Conservation (phyloP, 306 rosid species). For the Dryas drummondii region DNA sequence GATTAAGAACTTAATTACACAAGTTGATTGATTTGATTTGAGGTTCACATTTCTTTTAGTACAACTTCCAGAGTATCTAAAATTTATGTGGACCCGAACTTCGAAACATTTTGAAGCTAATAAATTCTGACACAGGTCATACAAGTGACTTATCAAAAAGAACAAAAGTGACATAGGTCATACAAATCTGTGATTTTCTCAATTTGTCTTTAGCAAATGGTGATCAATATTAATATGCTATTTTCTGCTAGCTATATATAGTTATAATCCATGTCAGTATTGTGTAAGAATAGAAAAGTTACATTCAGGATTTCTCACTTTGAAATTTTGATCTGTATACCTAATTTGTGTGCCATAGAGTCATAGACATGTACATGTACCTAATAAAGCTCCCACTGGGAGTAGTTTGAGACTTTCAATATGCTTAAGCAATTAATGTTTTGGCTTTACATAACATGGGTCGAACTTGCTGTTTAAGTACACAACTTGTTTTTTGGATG, state of each 20-base stretch:
- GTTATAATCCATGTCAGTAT: not conserved
- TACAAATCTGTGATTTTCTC: not conserved
- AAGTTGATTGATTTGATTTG: not conserved
- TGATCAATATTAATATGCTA: not conserved
- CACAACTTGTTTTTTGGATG: not conserved
- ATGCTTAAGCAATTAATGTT: not conserved
- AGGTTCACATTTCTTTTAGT: not conserved
- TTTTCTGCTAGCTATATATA: not conserved
- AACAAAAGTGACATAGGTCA: not conserved
- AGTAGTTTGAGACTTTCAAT: not conserved
- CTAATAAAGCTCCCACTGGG: not conserved
- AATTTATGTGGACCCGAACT: not conserved
- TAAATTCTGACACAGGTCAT: not conserved
- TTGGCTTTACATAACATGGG: not conserved
- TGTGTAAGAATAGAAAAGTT: not conserved
- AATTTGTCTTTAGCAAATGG: not conserved
- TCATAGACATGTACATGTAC: not conserved
- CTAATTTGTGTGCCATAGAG: no score
- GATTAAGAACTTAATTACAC: not conserved
- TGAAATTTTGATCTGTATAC: not conserved
- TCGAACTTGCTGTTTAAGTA: not conserved
- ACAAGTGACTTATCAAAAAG: no score
- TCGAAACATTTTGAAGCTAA: not conserved
- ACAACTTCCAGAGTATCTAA: not conserved
- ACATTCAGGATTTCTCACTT: not conserved